Percentiles rank a stretch among this genome's conserved stretches.
Conservation (phyloP, 2,329 filamentous ascomycete species). For the Botrytis elliptica region DNA sequence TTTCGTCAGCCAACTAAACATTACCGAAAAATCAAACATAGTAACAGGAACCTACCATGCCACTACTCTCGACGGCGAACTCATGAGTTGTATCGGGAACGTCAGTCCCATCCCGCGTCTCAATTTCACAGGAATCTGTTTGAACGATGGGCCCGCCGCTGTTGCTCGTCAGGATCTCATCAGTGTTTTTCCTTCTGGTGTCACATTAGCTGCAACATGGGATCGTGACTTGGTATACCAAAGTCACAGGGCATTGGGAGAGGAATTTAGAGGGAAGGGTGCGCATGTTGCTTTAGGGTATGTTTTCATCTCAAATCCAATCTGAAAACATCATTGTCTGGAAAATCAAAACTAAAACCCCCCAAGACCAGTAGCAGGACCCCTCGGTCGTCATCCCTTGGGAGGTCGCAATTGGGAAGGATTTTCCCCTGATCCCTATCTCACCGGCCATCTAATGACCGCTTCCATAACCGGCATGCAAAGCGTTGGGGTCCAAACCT, state of each 20-base stretch:
- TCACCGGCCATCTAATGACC: conserved; percentile 24
- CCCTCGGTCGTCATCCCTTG: conserved; percentile 63
- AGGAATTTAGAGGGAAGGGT: conserved; percentile 74
- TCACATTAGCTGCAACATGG: conserved; percentile 74
- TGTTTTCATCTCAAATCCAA: not conserved
- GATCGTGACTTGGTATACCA: conserved; percentile 67
- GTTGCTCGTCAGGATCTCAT: conserved; percentile 42
- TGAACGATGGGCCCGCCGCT: conserved; percentile 27
- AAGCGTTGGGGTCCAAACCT: conserved; percentile 64
- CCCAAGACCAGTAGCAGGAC: conserved; percentile 52
- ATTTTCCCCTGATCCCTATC: conserved; percentile 38
- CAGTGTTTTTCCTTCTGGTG: conserved; percentile 66
- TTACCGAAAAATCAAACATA: not conserved
- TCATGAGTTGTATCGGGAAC: conserved; percentile 26
- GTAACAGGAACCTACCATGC: not conserved
- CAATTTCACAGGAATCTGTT: conserved; percentile 26
- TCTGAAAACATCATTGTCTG: not conserved
- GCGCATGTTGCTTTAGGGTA: conserved; percentile 69
- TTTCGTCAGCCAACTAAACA: not conserved
- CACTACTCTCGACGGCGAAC: not conserved
- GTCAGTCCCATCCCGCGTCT: conserved; percentile 25
- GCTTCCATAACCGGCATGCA: conserved; percentile 59
- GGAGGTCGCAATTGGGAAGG: conserved; percentile 68
- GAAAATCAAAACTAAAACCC: not conserved
- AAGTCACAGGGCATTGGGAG: conserved; percentile 70